Conservation (phyloP, 306 rosid genomes). For the Vigna reflexopilosa region DNA sequence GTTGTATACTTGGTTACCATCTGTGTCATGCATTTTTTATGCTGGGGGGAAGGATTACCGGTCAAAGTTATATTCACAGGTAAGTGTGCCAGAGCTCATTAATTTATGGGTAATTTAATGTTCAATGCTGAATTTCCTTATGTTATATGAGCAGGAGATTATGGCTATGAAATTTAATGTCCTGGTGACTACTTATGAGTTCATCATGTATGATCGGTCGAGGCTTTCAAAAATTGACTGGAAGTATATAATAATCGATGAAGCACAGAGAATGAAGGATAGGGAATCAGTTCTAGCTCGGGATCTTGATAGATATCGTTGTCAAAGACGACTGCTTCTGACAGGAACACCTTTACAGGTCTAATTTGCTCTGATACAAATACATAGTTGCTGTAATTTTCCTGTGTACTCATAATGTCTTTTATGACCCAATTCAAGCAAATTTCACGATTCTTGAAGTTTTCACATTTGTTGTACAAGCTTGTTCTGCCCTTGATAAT, state of each 20-base stretch:
- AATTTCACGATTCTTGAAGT: conserved; percentile 16
- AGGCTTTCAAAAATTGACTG: conserved; percentile 84
- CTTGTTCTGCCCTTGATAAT: conserved; percentile 31
- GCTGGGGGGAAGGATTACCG: conserved; percentile 91
- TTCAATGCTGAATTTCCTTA: conserved; percentile 32
- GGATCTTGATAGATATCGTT: conserved; percentile 96
- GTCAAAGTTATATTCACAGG: conserved; percentile 86
- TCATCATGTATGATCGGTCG: conserved; percentile 97
- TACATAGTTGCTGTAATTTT: conserved; percentile 22
- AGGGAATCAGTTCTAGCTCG: conserved; percentile 70
- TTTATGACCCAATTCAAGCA: conserved; percentile 25
- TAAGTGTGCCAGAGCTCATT: conserved; percentile 49
- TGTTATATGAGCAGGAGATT: conserved; percentile 68
- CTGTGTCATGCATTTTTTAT: conserved; percentile 76
- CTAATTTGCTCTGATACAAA: conserved; percentile 30
- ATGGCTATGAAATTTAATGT: conserved; percentile 94
- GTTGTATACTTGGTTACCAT: conserved; percentile 52
- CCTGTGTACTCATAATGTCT: background rate
- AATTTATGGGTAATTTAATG: conserved; percentile 29
- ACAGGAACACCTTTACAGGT: conserved; percentile 99
- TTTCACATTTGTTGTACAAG: conserved; percentile 29
- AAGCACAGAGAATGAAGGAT: conserved; percentile 56
- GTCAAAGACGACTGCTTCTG: conserved; percentile 94
- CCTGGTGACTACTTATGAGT: conserved; percentile 98
- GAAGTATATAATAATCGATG: conserved; percentile 50